Evolutionary conservation across 2,329 filamentous ascomycete genomes (phyloP), one percentile per base, ranked within the genome.

Genomic region (Xylariaceae sp.): DNA sequence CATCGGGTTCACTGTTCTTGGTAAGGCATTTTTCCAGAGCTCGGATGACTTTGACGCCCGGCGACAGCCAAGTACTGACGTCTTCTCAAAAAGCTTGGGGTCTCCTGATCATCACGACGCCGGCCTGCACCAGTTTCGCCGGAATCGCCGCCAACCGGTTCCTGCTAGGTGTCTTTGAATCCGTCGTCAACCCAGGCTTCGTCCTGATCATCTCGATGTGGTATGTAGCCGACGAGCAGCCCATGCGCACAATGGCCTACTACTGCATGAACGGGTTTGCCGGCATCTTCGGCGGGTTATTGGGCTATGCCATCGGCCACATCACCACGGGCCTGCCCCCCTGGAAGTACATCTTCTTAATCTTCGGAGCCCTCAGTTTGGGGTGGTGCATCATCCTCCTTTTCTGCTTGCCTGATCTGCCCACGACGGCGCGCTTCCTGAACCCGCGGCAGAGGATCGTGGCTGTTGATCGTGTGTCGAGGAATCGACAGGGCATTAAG

Each of bases 301-400:
- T 68, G 43, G 66, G 65, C n/a, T 68, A 67, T 40, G 66, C 65
- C 34, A 60, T 67, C 29, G 66, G 66, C 1, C 65, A 68, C 29
- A 67, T 68, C 26, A 65, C 58, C 2, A 62, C 65, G 0, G 64
- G 65, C 0, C 52, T 70, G 12, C 55, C 59, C 2, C 61, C 55
- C 12, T 69, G 68, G 68, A 68, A 69, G 61, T 70, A 61, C 27
- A 35, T 60, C 9, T 60, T 68, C 31, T 56, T 61, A 66, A 71
- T 51, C 68, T 66, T 66, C 27, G 66, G 66, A 2, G 59, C 63
- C 6, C 54, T 65, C 37, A 68, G 64, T 48, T 26, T 67, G n/a
- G 50, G 58, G 0, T 66, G 63, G 61, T 64, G 60, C 1, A 55
- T 52, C 31, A 41, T 62, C 2, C 65, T 65, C 48, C 50, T 67